Base-by-base conservation (phyloP, 2,329 filamentous ascomycete genomes). In the Botryosphaeria agaves region DNA sequence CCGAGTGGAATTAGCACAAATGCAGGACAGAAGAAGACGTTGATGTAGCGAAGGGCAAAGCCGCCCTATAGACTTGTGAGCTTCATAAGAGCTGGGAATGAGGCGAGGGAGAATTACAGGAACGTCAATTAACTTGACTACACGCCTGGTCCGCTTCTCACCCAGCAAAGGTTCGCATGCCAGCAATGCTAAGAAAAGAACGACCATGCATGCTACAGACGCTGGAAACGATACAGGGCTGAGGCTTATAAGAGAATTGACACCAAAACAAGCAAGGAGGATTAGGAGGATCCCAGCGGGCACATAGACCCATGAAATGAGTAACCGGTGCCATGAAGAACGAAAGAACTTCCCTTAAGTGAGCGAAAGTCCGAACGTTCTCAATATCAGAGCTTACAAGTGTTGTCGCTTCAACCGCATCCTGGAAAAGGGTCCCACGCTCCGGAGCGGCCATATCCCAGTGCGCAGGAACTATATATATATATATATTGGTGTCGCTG, bases 1-100 rank as follows among this genome's bases (percentile, higher is more conserved):
- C 66, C 71, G 2, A 74, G 52, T 5, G 69, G 68, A 1, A 74
- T 51, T 17, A 70, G 53, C 5, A 73, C 59, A 48, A 74, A 74
- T 0, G 66, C 62, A 6, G 67, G 69, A 3, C 62, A 68, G 39
- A 73, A 72, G 38, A 69, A 61, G 30, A 72, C 50, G 33, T 62
- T 69, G 40, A 73, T 70, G 56, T 67, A 72, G 26, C 61, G 57
- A 16, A 72, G 51, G 5, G 65, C 60, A 59, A 67, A 73, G 5
- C 62, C 62, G 27, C 64, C 64, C 64, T 71, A 35, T 4, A 18
- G 15, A 24, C 14, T 28, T 8, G 27, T 31, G 21, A 25, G 17
- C 3, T 14, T 27, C 9, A 32, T 7, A 5, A 11, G 15, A 23
- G 8, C 19, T 14, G 17, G 4, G 14, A n/a, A n/a, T n/a, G n/a